Evolutionary conservation across 306 rosid genomes (phyloP), one percentile per base, ranked within the genome.

Genomic region (Pyrus pyrifolia): DNA sequence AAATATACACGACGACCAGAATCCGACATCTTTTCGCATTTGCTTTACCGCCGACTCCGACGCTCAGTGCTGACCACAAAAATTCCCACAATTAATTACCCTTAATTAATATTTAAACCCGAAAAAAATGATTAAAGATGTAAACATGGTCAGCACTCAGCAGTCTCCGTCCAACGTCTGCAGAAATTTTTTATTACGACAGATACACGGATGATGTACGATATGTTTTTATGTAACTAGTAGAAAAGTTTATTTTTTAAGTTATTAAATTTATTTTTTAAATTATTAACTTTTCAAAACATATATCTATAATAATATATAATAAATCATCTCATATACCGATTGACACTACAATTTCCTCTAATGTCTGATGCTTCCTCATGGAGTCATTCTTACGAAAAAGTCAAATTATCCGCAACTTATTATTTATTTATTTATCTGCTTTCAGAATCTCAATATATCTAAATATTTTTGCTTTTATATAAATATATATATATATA

Each of bases 391-490:
- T 8, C 59, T 63, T 15, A 63, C 23, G 81, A 84, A 81, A 71
- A 84, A 84, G 89, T 85, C 88, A 82, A 88, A 65, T 76, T 70
- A 23, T 30, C 55, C 29, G 15, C 18, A 15, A 46, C 3, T 46
- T 46, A 13, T 23, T 30, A 35, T 59, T 17, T 51, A 46, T 71
- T 44, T 59, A 13, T 30, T 29, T 18, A 31, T 19, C 19, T 69
- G 27, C 67, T 33, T 72, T 35, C 18, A 58, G 14, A 60, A 7
- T 27, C 7, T 13, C 9, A 19, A 58, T 40, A 59, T 38, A 44
- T 14, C 25, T 13, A 17, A 46, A 46, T 46, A 57, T 57, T 27
- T 64, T 44, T 30, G 30, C 11, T 53, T 58, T 22, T 22, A 58
- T 3, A 51, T n/a, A 65, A 5, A 64, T 76, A 49, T n/a, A 65